Base-by-base conservation (phyloP, 2,329 filamentous ascomycete species). In the Pseudocercospora crystallina region DNA sequence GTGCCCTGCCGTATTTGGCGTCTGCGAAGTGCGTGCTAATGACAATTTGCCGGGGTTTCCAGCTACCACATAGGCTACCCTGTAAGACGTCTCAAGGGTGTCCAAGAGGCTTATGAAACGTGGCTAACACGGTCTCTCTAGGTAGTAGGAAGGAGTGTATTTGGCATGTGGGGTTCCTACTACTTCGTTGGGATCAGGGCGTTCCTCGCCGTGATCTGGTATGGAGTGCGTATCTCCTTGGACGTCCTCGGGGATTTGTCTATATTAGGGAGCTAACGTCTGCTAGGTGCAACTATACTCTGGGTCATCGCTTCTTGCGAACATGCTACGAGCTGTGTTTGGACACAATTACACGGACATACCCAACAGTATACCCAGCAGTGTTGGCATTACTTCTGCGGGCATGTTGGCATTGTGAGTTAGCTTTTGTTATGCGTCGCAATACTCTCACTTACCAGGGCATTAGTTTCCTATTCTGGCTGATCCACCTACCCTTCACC, bases 191-290 rank as follows among this genome's bases (percentile, higher is more conserved):
- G 65, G 26, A 69, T 71, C 8, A 65, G 73, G 42, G 65, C 69
- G 3, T 64, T 70, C 14, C 62, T 75, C 37, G 71, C 71, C 34
- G 68, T 71, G 54, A 68, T 75, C 40, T 74, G 69, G 67, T 70
- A 72, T 46, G 62, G 58, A 90, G 20, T 26, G 20, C 7, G 20
- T 26, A 26, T 77, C 76, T 1, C 73, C 71, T 2, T 73, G 72
- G 0, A 71, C 68, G n/a, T 26, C 20, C 20, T 26, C 7, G 20
- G 20, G 7, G 7, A 26, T 26, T 4, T 7, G 20, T 26, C 20
- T 26, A 26, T 26, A 7, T 26, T 7, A 26, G 20, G 3, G 20
- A 26, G 20, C 20, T 26, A 26, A 26, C 20, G 20, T 26, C 7
- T 26, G 3, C 20, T 7, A 26, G 20, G 47, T 60, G 13, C 48